These are phyloP conservation scores for Backusella macrospora DNA, from an alignment of 192 early-diverging fungal genomes.

Conservation along the genomic window DNA sequence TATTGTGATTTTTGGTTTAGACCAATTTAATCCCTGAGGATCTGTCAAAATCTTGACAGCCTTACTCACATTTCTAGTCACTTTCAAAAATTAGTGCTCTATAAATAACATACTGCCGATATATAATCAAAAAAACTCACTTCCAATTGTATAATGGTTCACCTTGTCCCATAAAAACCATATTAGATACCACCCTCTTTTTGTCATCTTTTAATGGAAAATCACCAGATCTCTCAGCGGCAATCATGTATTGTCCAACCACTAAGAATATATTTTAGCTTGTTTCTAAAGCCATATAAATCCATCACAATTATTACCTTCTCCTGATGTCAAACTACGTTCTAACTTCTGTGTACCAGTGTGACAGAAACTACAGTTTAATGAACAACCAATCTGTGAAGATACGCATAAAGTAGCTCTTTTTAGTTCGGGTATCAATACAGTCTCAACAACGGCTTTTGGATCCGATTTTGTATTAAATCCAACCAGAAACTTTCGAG, in stretches of 20 bases:
- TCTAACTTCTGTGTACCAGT: constrained; percentile 88
- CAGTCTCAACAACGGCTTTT: constrained; percentile 70
- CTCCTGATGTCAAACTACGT: constrained; percentile 71
- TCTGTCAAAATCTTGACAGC: constrained; percentile 63
- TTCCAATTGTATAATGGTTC: constrained; percentile 88
- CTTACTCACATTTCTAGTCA: constrained; percentile 55
- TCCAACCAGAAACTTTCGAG: constrained; percentile 65
- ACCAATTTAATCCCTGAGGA: constrained; percentile 56
- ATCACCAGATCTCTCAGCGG: constrained; percentile 57
- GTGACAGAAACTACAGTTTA: constrained; percentile 88
- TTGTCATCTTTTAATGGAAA: constrained; percentile 54
- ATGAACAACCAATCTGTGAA: constrained; percentile 84
- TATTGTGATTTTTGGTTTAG: constrained; percentile 80
- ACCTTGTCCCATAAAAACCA: constrained; percentile 94
- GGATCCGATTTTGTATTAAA: constrained; percentile 54
- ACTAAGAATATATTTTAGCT: constrained; percentile 33
- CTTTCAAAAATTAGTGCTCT: neutral
- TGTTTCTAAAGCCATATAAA: neutral
- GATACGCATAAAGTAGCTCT: constrained; percentile 78
- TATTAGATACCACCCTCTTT: constrained; percentile 68
- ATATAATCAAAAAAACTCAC: constrained; percentile 34
- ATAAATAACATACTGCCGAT: constrained; percentile 21
- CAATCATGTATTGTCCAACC: constrained; percentile 70
- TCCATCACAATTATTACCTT: constrained; percentile 46
- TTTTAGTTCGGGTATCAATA: constrained; percentile 71